Evolutionary conservation across 2,329 filamentous ascomycete species (phyloP), one percentile per base, ranked within the genome.

Genomic region (Ceratocystis harringtonii): DNA sequence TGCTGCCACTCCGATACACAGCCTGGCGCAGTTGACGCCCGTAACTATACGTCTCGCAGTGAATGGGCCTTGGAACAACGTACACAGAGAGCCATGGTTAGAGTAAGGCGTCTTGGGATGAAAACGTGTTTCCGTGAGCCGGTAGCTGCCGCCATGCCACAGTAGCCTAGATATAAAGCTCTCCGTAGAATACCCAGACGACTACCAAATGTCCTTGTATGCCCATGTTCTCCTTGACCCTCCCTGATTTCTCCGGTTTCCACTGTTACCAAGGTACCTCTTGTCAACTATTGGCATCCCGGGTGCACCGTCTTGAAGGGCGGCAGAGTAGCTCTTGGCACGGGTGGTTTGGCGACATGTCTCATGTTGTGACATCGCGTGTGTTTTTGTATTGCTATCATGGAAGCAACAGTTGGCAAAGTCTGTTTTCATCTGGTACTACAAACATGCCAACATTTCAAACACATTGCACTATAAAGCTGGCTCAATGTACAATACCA

Each of bases 301-400:
- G 36, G 36, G 36, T 41, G 36, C 36, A 12, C 36, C 10, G 36
- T 10, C 36, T 41, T 41, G 36, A 41, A 41, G 36, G 10, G n/a
- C 45, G 45, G 45, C n/a, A 10, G n/a, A 22, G 52, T 57, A 22
- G 52, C 28, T 30, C 52, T 58, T 58, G 52, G 28, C 25, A 17
- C 28, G 52, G 52, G 28, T 58, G 7, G 28, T 58, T 32, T 58
- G 52, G 52, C 52, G 52, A 58, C 22, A 58, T 58, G 52, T 58
- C 52, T 58, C 28, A 30, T 25, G 17, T 19, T 32, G 17, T 50
- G n/a, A 50, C 45, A 19, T 50, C 10, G 52, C 5, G 28, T 32
- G 52, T 58, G 52, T n/a, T n/a, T 58, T 25, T 36, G 52, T 58
- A 30, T n/a, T 36, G 52, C 2, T 58, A 19, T 19, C 32, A n/a